Conservation (phyloP, 2,329 filamentous ascomycete species). For the Paramyrothecium sp. region DNA sequence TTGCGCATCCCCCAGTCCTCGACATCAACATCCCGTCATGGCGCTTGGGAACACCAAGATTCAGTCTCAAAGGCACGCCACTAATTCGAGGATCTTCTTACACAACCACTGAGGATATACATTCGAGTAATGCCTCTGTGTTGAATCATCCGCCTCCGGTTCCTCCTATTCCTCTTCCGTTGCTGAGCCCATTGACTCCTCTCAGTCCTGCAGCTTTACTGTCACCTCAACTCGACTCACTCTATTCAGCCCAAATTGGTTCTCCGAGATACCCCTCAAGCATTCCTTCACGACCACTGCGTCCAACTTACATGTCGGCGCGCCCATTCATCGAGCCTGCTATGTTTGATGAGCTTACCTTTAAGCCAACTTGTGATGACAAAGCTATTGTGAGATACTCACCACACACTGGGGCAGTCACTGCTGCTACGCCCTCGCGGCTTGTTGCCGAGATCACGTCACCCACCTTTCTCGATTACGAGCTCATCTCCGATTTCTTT, state of each 20-base stretch:
- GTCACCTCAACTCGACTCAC: background rate
- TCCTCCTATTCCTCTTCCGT: constrained; percentile 18
- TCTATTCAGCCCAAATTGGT: background rate
- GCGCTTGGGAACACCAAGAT: constrained; percentile 77
- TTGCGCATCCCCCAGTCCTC: constrained; percentile 51
- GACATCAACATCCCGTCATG: constrained; percentile 81
- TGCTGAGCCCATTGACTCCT: background rate
- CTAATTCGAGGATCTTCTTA: constrained; percentile 80
- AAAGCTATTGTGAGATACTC: constrained; percentile 81
- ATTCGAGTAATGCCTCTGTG: constrained; percentile 59
- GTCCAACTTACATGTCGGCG: constrained; percentile 47
- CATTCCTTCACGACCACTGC: constrained; percentile 36
- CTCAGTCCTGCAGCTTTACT: background rate
- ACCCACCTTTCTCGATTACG: constrained; percentile 92
- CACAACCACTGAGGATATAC: constrained; percentile 69
- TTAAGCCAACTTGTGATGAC: constrained; percentile 77
- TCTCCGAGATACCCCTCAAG: constrained; percentile 29
- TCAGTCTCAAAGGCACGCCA: constrained; percentile 73
- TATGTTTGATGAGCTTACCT: constrained; percentile 80
- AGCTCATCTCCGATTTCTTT: constrained; percentile 96
- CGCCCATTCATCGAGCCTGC: constrained; percentile 62
- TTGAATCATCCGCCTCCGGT: constrained; percentile 34
- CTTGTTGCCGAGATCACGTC: constrained; percentile 97
- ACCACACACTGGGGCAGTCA: constrained; percentile 67
- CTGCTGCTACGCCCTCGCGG: constrained; percentile 84